Evolutionary conservation across 768 basidiomycete genomes (phyloP), one percentile per base, ranked within the genome.

Genomic region (Thelephora aurantiotincta): DNA sequence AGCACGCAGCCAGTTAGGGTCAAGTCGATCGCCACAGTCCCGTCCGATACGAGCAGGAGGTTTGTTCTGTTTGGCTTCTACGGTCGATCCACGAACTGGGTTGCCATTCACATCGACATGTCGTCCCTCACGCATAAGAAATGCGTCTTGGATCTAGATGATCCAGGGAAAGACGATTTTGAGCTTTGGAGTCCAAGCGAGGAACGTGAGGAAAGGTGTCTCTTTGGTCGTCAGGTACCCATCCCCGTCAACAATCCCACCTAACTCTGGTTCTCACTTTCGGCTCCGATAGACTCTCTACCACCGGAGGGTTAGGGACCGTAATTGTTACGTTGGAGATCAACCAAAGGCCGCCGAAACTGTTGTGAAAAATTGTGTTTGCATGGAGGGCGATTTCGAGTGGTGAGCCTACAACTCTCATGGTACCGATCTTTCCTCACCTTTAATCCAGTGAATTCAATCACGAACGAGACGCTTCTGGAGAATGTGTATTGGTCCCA

Each of bases 141-240:
- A 67, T 99, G 94, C 92, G 64, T 69, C 1, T 65, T 93, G 42
- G 75, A 72, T 50, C 45, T 73, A 4, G 73, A 90, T 1, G 66
- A 96, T 56, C 82, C 92, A 6, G 73, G 71, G 14, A 67, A 81
- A 35, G 93, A 97, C 58, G 96, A 99, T 65, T 98, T 98, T 59
- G 93, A 98, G 60, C 65, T 96, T 1, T 98, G 96, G 96, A 91
- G 85, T 59, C 96, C 94, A 0, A 88, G 86, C 49, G 84, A 93
- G 58, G 80, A 80, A 42, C 77, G 96, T n/a, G 67, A 74, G 33
- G 92, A 98, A 58, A 68, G 69, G 6, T 99, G 96, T 64, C 66
- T 98, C 22, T 99, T 98, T 54, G 96, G 96, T 18, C 75, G 85
- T 50, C 86, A 89, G 74, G 90, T 88, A 45, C 35, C 65, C 50